Conservation (phyloP, 192 early-diverging fungal species). For the Paraglomus occultum region DNA sequence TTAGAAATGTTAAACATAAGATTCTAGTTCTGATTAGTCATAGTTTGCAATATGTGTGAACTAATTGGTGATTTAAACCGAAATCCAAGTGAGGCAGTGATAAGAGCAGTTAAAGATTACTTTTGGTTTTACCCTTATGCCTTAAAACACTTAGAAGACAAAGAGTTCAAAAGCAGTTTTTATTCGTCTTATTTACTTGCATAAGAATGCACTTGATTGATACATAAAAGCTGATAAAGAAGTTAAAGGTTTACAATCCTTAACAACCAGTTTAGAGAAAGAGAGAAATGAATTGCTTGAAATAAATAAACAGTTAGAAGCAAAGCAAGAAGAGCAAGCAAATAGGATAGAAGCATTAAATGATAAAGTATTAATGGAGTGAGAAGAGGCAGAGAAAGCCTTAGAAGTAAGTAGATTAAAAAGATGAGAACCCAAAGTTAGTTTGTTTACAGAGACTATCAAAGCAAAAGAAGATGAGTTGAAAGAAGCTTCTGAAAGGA, state of each 20-base stretch:
- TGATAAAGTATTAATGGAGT: background rate
- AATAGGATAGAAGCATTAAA: background rate
- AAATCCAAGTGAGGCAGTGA: slow-evolving; percentile 4
- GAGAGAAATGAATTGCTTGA: slow-evolving; percentile 11
- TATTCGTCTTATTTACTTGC: slow-evolving; percentile 18
- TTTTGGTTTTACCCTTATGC: slow-evolving; percentile 8
- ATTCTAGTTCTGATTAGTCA: too few species aligned
- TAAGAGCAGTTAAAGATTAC: slow-evolving; percentile 15
- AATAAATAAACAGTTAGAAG: too few species aligned
- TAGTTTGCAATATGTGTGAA: too few species aligned
- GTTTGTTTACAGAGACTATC: too few species aligned
- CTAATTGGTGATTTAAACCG: slow-evolving; percentile 11
- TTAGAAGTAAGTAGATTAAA: too few species aligned
- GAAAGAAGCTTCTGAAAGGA: too few species aligned
- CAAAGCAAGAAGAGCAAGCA: background rate
- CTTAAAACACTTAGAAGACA: slow-evolving; percentile 11
- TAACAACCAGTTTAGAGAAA: background rate
- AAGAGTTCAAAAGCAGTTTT: slow-evolving; percentile 8
- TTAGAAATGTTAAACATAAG: too few species aligned
- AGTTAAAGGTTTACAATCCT: slow-evolving; percentile 6
- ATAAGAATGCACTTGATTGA: background rate
- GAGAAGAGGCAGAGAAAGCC: background rate
- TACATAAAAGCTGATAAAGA: slow-evolving; percentile 3
- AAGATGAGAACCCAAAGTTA: too few species aligned
- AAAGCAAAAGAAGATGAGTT: too few species aligned